Percentiles rank a stretch among this genome's conserved stretches.
These are phyloP conservation scores for Nemania sp. DNA, from an alignment of 2,329 filamentous ascomycete species.

Conservation along the genomic window DNA sequence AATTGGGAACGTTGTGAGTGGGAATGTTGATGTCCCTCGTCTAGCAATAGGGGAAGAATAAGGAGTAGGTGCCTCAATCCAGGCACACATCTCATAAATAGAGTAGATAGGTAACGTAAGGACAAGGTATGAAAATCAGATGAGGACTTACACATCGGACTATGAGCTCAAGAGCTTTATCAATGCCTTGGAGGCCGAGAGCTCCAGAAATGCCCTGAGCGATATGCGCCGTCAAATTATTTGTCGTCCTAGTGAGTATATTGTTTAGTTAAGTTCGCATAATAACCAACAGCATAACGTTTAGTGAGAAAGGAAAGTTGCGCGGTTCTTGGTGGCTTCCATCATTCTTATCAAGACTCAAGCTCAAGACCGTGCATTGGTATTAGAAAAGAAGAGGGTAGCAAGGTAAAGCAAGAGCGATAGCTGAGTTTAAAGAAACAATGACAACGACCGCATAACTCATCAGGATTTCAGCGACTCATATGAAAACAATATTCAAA, in stretches of 20 bases:
- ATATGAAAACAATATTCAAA: neutral
- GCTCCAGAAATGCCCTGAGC: constrained; percentile 59
- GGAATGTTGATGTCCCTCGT: neutral
- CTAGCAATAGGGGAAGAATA: neutral
- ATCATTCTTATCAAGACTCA: no score
- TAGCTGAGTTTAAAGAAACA: neutral
- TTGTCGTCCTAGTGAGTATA: constrained; percentile 62
- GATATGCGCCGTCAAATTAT: constrained; percentile 64
- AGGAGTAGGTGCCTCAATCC: neutral
- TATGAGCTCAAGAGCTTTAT: constrained; percentile 60
- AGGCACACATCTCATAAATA: neutral
- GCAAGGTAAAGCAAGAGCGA: neutral
- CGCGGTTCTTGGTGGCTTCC: neutral
- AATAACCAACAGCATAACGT: neutral
- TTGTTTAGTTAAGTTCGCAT: constrained; percentile 2
- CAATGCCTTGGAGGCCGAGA: constrained; percentile 58
- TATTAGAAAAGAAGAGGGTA: neutral
- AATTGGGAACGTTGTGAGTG: neutral
- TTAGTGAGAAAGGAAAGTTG: neutral
- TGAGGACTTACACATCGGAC: constrained; percentile 62
- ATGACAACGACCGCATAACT: neutral
- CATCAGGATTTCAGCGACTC: neutral
- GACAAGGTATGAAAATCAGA: neutral
- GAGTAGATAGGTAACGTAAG: constrained; percentile 5
- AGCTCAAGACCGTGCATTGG: neutral